phyloP scores from a whole-genome alignment of 306 rosid genomes.

The Fragaria ananassa region DNA sequence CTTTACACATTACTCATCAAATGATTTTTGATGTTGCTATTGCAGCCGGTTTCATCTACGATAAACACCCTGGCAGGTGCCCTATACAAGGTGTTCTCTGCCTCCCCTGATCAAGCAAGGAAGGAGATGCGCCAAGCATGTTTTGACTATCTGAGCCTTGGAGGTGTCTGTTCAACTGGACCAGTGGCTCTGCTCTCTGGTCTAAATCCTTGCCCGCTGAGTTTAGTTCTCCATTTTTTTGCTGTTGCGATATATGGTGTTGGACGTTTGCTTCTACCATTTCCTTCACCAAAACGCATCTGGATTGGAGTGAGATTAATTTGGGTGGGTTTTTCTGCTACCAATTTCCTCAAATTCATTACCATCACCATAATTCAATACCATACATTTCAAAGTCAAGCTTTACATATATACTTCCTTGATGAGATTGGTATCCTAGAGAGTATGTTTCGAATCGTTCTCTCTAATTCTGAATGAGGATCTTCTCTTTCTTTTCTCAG shows the following conservation, averaged over 20 bases:
- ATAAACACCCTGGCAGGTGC: slow-evolving; percentile 62
- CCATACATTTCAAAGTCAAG: neutral
- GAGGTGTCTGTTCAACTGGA: slow-evolving; percentile 45
- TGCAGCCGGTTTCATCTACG: slow-evolving; percentile 59
- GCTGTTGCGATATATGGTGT: slow-evolving; percentile 64
- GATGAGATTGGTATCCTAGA: neutral
- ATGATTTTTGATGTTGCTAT: slow-evolving; percentile 7
- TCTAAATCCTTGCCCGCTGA: slow-evolving; percentile 53
- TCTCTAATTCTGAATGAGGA: neutral
- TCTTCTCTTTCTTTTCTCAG: slow-evolving; percentile 25
- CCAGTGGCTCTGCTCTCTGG: slow-evolving; percentile 58
- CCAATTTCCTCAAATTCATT: neutral
- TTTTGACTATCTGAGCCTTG: slow-evolving; percentile 56
- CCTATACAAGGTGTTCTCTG: slow-evolving; percentile 45
- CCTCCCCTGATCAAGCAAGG: slow-evolving; percentile 45
- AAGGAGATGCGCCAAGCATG: slow-evolving; percentile 52
- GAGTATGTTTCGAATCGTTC: neutral
- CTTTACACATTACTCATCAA: neutral
- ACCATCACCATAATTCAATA: neutral
- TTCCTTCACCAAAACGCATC: slow-evolving; percentile 52
- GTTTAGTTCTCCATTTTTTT: slow-evolving; percentile 66
- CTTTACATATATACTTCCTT: neutral
- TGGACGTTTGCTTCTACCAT: slow-evolving; percentile 58
- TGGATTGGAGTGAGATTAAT: slow-evolving; percentile 59
- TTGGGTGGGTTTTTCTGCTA: slow-evolving; percentile 35